phyloP scores from a whole-genome alignment of 2,329 filamentous ascomycete species.

The Fusarium oligoseptatum region DNA sequence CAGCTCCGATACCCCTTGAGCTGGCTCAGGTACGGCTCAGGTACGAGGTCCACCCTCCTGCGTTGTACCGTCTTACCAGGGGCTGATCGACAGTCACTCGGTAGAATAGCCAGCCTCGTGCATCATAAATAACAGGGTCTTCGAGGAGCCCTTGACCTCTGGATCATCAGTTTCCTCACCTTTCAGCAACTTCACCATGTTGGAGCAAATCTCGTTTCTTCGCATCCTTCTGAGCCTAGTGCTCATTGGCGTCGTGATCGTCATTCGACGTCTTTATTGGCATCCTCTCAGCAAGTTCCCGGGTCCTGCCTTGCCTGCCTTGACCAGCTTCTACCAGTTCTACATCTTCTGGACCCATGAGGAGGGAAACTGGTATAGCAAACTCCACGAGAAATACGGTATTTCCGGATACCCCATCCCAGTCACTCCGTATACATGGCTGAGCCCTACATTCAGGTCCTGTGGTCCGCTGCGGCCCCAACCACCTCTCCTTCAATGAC shows the following conservation, averaged over 20 bases:
- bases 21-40: background rate
- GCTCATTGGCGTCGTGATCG: background rate
- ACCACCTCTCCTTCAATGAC: background rate
- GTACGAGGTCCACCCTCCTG: background rate
- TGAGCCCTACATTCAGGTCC: background rate
- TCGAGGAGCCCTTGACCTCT: background rate
- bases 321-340: slow-evolving; percentile 3
- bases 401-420: background rate
- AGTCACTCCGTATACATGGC: background rate
- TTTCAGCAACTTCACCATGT: background rate
- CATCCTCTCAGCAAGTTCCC: slow-evolving; percentile 3
- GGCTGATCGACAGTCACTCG: background rate
- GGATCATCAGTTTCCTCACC: background rate
- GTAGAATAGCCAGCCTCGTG: background rate
- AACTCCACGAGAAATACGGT: slow-evolving; percentile 2
- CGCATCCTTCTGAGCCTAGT: background rate
- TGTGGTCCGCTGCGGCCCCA: background rate
- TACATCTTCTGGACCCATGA: background rate
- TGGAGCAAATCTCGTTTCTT: background rate
- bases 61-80: background rate
- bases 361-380: background rate
- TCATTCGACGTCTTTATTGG: background rate
- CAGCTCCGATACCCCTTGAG: background rate
- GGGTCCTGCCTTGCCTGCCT: background rate
- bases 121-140: slow-evolving; percentile 6